These are phyloP conservation scores for Reutealis trisperma DNA, from an alignment of 345 rosid species.

Conservation along the genomic window DNA sequence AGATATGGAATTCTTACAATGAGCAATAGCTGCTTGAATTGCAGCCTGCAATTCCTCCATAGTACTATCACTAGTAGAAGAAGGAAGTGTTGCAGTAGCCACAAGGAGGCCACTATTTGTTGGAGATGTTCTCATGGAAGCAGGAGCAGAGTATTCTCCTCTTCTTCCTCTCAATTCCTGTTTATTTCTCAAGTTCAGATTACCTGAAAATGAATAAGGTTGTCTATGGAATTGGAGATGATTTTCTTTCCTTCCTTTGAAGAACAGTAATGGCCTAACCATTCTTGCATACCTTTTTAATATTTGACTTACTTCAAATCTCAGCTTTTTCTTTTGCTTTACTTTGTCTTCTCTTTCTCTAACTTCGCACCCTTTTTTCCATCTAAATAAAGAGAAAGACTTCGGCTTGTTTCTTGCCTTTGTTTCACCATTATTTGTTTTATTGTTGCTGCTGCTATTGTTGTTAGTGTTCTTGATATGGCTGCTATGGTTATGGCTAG, in stretches of 20 bases:
- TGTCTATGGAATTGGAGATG: constrained; percentile 38
- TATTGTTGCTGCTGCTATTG: constrained; percentile 7
- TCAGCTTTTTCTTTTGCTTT: constrained; percentile 49
- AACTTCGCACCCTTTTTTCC: constrained; percentile 54
- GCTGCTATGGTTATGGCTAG: neutral
- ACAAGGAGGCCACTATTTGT: constrained; percentile 72
- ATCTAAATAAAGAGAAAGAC: constrained; percentile 75
- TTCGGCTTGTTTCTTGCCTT: constrained; percentile 48
- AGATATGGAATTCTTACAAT: constrained; percentile 86
- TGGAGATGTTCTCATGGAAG: constrained; percentile 86
- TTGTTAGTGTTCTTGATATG: constrained; percentile 5
- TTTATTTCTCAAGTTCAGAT: constrained; percentile 39
- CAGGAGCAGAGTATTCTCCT: constrained; percentile 83
- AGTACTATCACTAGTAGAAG: constrained; percentile 68
- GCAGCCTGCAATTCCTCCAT: constrained; percentile 98
- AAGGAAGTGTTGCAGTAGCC: constrained; percentile 42
- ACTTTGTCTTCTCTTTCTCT: constrained; percentile 43
- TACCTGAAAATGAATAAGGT: constrained; percentile 54
- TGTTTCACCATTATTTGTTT: constrained; percentile 1
- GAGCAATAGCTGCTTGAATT: constrained; percentile 96
- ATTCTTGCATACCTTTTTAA: constrained; percentile 60
- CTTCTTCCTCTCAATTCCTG: constrained; percentile 49
- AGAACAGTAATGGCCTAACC: constrained; percentile 51
- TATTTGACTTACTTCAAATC: constrained; percentile 60
- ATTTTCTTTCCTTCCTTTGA: constrained; percentile 55